Percentiles rank a stretch among this genome's conserved stretches.
Evolutionary conservation across 495 filamentous ascomycete species (phyloP).

Genomic region (Polyplosphaeria fusca): DNA sequence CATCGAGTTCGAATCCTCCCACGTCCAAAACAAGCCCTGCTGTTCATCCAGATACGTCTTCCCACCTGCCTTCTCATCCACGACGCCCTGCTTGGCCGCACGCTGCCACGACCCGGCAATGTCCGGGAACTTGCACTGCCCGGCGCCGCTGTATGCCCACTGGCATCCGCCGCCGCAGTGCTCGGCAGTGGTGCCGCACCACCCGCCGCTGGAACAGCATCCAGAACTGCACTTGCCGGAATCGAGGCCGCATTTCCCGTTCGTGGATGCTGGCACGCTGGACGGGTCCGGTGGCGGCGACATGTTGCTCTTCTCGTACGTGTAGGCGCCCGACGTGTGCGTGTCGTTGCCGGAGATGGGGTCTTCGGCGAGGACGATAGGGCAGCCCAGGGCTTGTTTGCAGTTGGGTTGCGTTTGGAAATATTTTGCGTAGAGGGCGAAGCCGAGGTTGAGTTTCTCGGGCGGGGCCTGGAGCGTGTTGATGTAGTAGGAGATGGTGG

Average conservation of each 20-base stretch:
- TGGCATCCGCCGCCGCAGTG: constrained; percentile 49
- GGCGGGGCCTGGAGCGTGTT: constrained; percentile 54
- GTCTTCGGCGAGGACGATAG: constrained; percentile 61
- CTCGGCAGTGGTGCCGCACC: constrained; percentile 44
- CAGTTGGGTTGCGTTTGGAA: constrained; percentile 59
- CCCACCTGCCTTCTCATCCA: constrained; percentile 59
- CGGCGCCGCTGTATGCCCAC: constrained; percentile 53
- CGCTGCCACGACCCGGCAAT: constrained; percentile 49
- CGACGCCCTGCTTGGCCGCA: constrained; percentile 53
- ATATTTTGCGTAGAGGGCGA: constrained; percentile 74
- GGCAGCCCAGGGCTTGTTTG: constrained; percentile 57
- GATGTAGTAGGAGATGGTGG: constrained; percentile 59
- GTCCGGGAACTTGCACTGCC: constrained; percentile 46
- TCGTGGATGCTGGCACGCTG: not conserved
- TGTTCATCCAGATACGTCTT: constrained; percentile 66
- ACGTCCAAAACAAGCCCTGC: constrained; percentile 68
- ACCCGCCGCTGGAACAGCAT: constrained; percentile 22
- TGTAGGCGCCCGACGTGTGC: constrained; percentile 22
- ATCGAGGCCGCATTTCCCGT: constrained; percentile 26
- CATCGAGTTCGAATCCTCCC: constrained; percentile 65
- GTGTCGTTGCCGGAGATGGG: constrained; percentile 59
- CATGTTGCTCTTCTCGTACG: constrained; percentile 28
- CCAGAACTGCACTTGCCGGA: not conserved
- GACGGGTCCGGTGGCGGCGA: constrained; percentile 4
- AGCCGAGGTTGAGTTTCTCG: constrained; percentile 65